Evolutionary conservation across 2,329 filamentous ascomycete genomes (phyloP).

Genomic region (Aspergillus melleus): DNA sequence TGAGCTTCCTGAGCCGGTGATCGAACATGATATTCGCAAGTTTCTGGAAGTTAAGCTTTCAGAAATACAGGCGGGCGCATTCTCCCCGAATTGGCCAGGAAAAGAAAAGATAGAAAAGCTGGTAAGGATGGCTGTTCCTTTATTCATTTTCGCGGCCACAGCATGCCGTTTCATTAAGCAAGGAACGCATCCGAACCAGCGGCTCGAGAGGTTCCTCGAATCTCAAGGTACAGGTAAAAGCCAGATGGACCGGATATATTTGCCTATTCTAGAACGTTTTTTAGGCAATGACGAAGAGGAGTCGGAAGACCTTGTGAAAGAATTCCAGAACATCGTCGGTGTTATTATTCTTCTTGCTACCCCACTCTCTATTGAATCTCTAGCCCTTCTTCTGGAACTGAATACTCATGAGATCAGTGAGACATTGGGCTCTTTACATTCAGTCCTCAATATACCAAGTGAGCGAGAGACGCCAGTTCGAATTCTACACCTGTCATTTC

Average conservation of each 20-base stretch:
- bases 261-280: too few relatives aligned
- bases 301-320: neutral
- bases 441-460: neutral
- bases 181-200: neutral
- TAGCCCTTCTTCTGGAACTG: neutral
- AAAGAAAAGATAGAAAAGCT: neutral
- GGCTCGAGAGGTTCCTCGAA: neutral
- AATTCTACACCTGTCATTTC: neutral
- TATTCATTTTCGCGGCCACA: slow-evolving; percentile 13
- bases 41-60: slow-evolving; percentile 18
- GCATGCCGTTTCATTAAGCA: slow-evolving; percentile 8
- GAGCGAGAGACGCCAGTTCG: neutral
- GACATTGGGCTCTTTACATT: neutral
- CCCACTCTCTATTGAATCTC: neutral
- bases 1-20: slow-evolving; percentile 19
- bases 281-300: neutral
- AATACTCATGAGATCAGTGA: neutral
- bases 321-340: neutral
- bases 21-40: slow-evolving; percentile 21
- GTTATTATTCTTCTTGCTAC: neutral
- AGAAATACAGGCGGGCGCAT: slow-evolving; percentile 9
- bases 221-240: neutral
- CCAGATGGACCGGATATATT: too few relatives aligned
- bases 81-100: slow-evolving; percentile 10
- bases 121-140: slow-evolving; percentile 6